phyloP scores from a whole-genome alignment of 2,329 filamentous ascomycete genomes.

The Nothopassalora personata region DNA sequence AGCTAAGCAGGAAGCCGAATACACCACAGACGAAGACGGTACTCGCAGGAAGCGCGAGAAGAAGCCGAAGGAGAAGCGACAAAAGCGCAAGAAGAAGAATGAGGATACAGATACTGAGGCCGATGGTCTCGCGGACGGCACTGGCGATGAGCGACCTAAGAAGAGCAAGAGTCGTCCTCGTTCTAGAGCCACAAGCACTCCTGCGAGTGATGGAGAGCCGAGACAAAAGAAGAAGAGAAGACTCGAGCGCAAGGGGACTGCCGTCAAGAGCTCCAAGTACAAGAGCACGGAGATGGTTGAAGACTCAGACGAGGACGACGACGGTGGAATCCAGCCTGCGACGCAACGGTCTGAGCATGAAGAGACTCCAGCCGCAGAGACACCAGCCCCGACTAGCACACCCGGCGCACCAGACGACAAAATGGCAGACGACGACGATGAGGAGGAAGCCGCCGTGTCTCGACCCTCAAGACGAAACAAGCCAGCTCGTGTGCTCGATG shows the following conservation, averaged over 20 bases:
- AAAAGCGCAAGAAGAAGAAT: conserved; percentile 59
- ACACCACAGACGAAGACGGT: conserved; percentile 74
- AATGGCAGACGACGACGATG: conserved; percentile 25
- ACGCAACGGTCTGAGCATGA: conserved; percentile 26
- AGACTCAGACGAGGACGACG: conserved; percentile 61
- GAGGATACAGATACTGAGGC: conserved; percentile 42
- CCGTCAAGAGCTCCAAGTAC: conserved; percentile 55
- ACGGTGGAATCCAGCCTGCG: conserved; percentile 19
- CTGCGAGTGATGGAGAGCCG: conserved; percentile 46
- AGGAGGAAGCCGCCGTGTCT: conserved; percentile 21
- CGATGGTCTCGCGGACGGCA: conserved; percentile 37
- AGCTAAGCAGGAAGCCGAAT: conserved; percentile 61
- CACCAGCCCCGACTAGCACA: conserved; percentile 17
- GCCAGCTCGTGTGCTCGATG: conserved; percentile 29
- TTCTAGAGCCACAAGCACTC: conserved; percentile 29
- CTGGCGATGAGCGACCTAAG: conserved; percentile 44
- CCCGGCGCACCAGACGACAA: conserved; percentile 19
- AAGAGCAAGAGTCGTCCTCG: conserved; percentile 31
- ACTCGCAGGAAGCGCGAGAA: conserved; percentile 77
- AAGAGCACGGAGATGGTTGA: conserved; percentile 82
- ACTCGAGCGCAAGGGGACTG: conserved; percentile 49
- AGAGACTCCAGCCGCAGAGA: conserved; percentile 24
- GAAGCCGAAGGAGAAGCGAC: conserved; percentile 42
- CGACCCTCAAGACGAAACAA: conserved; percentile 25
- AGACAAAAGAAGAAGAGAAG: conserved; percentile 56